These are phyloP conservation scores for Nematocida homosporus DNA, from an alignment of 371 early-diverging fungal species.

Conservation along the genomic window DNA sequence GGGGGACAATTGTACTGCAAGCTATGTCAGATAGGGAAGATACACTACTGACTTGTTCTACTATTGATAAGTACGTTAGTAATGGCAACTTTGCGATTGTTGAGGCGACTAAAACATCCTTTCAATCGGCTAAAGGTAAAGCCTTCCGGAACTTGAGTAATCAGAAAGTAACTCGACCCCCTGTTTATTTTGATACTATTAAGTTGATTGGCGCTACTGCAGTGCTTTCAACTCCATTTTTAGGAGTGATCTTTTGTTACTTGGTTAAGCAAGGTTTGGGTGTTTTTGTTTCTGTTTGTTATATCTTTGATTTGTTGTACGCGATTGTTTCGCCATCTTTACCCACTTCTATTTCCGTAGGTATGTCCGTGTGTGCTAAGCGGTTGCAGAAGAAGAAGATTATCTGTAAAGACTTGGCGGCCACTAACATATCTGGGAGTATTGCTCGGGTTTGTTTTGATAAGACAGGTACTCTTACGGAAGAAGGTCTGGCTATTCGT, in stretches of 20 bases:
- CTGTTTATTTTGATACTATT: conserved; percentile 87
- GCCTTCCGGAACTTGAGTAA: conserved; percentile 86
- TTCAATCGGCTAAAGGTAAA: conserved; percentile 88
- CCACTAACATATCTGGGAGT: conserved; percentile 89
- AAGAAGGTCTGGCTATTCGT: conserved; percentile 89
- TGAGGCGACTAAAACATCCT: conserved; percentile 83
- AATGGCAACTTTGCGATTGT: conserved; percentile 70
- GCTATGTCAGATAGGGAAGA: conserved; percentile 8
- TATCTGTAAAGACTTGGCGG: conserved; percentile 82
- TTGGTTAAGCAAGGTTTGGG: conserved; percentile 4
- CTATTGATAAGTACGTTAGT: conserved; percentile 18
- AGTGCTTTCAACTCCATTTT: conserved; percentile 12
- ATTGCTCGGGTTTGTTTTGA: conserved; percentile 93
- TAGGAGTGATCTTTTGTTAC: conserved; percentile 11
- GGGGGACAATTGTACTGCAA: conserved; percentile 56
- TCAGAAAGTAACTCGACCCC: conserved; percentile 82
- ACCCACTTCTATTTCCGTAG: conserved; percentile 89
- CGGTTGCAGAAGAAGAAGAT: conserved; percentile 78
- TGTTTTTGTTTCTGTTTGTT: conserved; percentile 13
- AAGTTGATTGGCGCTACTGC: conserved; percentile 50
- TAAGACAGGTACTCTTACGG: conserved; percentile 97
- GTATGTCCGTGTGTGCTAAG: conserved; percentile 81
- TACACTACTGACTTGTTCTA: not conserved
- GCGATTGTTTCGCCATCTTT: conserved; percentile 69
- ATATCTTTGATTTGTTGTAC: conserved; percentile 60